These are phyloP conservation scores for Phenoliferia sp. DNA, from an alignment of 1,284 basidiomycete species.

Conservation along the genomic window DNA sequence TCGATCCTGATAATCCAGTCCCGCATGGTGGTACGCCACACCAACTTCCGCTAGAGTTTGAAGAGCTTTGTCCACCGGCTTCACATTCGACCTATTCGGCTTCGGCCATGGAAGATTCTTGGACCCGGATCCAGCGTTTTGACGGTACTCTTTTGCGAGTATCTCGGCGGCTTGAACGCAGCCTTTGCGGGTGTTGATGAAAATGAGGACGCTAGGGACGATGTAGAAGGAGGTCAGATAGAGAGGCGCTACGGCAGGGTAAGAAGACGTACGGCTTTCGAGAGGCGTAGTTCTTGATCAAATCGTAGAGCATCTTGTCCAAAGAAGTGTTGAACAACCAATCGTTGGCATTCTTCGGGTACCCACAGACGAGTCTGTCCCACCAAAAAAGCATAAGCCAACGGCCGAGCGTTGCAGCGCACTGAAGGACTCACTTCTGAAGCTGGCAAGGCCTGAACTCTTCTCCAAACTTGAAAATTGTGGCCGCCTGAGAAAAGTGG, in stretches of 20 bases:
- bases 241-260: not conserved
- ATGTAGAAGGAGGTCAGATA: not conserved
- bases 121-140: conserved; percentile 50
- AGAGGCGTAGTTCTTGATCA: conserved; percentile 63
- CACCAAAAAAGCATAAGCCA: conserved; percentile 33
- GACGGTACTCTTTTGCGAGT: conserved; percentile 64
- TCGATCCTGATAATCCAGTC: conserved; percentile 67
- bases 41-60: conserved; percentile 47
- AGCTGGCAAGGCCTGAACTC: conserved; percentile 82
- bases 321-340: conserved; percentile 69
- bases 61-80: conserved; percentile 35
- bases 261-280: conserved; percentile 56
- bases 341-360: conserved; percentile 57
- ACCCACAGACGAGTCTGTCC: conserved; percentile 41
- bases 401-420: conserved; percentile 40
- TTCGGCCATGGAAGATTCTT: conserved; percentile 49
- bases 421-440: conserved; percentile 58
- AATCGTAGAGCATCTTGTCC: conserved; percentile 66
- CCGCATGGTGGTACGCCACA: conserved; percentile 82
- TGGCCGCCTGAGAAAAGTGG: conserved; percentile 46
- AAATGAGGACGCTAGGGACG: conserved; percentile 68
- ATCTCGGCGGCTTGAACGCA: conserved; percentile 61
- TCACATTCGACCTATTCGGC: conserved; percentile 3
- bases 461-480: conserved; percentile 81
- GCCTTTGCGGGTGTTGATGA: conserved; percentile 79